Percentiles rank a stretch among this genome's conserved stretches.
phyloP scores from a whole-genome alignment of 2,329 filamentous ascomycete species.

The Sclerotinia nivalis region DNA sequence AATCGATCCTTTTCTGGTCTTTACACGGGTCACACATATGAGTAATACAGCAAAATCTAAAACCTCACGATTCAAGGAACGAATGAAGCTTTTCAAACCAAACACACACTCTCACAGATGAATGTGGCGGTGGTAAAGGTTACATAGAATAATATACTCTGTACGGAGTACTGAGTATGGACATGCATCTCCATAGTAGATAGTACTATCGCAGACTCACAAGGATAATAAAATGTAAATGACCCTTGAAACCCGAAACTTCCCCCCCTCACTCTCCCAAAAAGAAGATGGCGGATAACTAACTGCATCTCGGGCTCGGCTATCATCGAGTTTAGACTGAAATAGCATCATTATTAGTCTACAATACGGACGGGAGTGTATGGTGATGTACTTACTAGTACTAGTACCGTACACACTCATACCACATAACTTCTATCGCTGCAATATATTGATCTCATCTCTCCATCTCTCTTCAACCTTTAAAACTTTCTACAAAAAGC shows the following conservation, averaged over 20 bases:
- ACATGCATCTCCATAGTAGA: background rate
- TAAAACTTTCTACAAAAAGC: background rate
- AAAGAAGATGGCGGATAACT: background rate
- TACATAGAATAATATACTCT: no score
- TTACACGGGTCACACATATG: background rate
- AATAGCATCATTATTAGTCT: background rate
- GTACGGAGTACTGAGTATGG: background rate
- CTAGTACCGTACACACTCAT: background rate
- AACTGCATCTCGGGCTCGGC: slow-evolving; percentile 3
- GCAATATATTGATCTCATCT: slow-evolving; percentile 17
- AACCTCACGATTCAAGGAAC: background rate
- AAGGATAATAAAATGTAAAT: background rate
- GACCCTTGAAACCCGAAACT: slow-evolving; percentile 10
- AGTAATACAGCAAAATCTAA: background rate
- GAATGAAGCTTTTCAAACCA: background rate
- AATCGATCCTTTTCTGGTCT: background rate
- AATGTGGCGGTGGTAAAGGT: slow-evolving; percentile 4
- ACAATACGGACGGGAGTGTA: background rate
- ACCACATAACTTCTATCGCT: background rate
- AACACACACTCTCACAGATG: background rate
- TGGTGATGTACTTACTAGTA: background rate
- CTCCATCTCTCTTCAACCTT: background rate
- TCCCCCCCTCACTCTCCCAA: background rate
- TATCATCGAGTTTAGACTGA: slow-evolving; percentile 11
- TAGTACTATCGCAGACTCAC: background rate